Evolutionary conservation across 352 stramenopile genomes (phyloP), one percentile per base, ranked within the genome.

Genomic region (Globisporangium yorkense): DNA sequence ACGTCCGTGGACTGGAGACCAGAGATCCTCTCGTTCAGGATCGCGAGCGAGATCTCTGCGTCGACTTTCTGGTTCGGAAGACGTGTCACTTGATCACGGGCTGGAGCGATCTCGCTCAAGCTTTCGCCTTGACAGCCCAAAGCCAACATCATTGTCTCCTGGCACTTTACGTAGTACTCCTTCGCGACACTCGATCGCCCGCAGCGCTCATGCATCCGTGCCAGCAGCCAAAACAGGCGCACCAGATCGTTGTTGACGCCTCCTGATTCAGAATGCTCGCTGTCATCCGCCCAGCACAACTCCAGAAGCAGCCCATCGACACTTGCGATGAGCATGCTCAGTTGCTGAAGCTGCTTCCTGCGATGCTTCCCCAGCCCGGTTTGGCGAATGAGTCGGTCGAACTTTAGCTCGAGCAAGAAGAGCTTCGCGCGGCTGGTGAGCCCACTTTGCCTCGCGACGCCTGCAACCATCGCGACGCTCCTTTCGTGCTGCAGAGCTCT

Each of bases 201-300:
- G 45, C 51, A 72, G 12, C 71, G 54, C n/a, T 87, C 77, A 33
- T 73, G 69, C 51, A 87, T 72, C 10, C 63, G 63, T 2, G 74
- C 81, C 21, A 81, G 66, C 0, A 91, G 49, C 81, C 79, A 91
- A 44, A 88, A 70, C 20, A 87, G 56, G 1, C 81, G 72, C n/a
- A 66, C 31, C 6, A 79, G 21, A 7, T 46, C 52, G 37, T 12
- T 43, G 2, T 3, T 18, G 37, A 43, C 51, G 31, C 10, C 16
- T 46, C 27, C 13, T 7, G 18, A 12, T 3, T 63, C 5, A 15
- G 6, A 50, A 41, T 15, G 13, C 9, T 27, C 10, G 15, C 27
- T 31, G 13, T 43, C 31, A 9, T 60, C 53, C 18, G 59, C 31
- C 72, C 63, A 80, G 41, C 70, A 74, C 47, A 80, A 69, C 15